Base-by-base conservation (phyloP, 1,284 basidiomycete genomes). In the Cutaneotrichosporon daszewskae region DNA sequence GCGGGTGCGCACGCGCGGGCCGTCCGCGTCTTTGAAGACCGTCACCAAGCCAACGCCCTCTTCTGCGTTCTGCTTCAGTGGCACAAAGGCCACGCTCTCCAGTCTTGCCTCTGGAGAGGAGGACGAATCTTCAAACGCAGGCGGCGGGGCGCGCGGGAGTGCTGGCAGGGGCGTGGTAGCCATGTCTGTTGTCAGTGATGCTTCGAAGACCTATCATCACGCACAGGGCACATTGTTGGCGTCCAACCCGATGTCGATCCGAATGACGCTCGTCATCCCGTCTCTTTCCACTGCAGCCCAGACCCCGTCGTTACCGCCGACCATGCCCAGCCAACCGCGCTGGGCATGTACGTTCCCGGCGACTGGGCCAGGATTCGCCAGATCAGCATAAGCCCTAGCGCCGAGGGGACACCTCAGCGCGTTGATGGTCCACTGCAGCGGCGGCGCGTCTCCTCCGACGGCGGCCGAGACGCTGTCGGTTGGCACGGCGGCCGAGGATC, bases 271-370 rank as follows among this genome's bases (percentile, higher is more conserved):
- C 1, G 54, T 32, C 31, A 58, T 51, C 12, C 54, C 58, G n/a
- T 53, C 51, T 4, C 29, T 37, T 37, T 61, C 59, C 26, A 59
- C 55, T 0, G 54, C 64, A 0, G 55, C 51, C 66, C 66, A 69
- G 4, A 64, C 58, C 9, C 57, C 62, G 18, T 59, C 41, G 41
- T 53, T 58, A 1, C 53, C 58, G 5, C 41, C 42, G 9, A 64
- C 57, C 27, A 57, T 39, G 2, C 57, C 60, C 31, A 63, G 49
- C 66, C 66, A 69, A 1, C 62, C 66, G 23, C 49, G 49, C 26
- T 50, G 36, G 10, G 52, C 52, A 12, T 37, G 37, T 28, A 33
- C 42, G 7, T 27, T 26, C n/a, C 31, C 28, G 3, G 22, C 35
- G 16, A 32, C 20, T 0, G 44, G 47, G 1, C 42, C 49, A 1